These are phyloP conservation scores for Globisporangium solare DNA, from an alignment of 352 stramenopile genomes.

Conservation along the genomic window DNA sequence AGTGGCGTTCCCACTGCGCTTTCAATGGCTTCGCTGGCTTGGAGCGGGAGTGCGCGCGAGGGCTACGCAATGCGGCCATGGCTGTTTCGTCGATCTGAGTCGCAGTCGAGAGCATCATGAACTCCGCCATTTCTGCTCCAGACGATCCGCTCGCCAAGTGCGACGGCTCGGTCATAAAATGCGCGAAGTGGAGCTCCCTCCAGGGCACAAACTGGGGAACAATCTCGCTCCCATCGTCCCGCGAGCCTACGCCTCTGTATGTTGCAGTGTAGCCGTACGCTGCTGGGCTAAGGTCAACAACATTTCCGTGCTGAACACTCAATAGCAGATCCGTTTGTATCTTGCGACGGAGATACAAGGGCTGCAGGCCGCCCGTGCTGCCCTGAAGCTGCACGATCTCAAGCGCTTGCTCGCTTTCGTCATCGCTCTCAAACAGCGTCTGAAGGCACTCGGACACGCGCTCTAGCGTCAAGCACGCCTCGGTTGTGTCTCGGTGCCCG, in stretches of 20 bases:
- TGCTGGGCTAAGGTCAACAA: constrained; percentile 20
- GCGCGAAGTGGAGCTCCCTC: constrained; percentile 9
- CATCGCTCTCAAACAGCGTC: constrained; percentile 26
- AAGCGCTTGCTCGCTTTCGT: constrained; percentile 33
- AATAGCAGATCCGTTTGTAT: constrained; percentile 43
- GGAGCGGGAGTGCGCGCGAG: background rate
- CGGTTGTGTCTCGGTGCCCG: background rate
- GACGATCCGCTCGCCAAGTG: constrained; percentile 24
- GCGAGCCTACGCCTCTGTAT: background rate
- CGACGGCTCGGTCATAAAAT: constrained; percentile 61
- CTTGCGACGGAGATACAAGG: constrained; percentile 45
- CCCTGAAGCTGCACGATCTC: constrained; percentile 40
- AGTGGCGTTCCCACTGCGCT: constrained; percentile 56
- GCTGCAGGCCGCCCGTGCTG: background rate
- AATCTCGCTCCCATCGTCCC: constrained; percentile 1
- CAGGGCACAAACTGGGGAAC: background rate
- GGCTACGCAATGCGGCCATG: constrained; percentile 11
- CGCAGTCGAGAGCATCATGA: constrained; percentile 62
- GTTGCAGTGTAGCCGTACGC: background rate
- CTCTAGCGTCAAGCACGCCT: constrained; percentile 14
- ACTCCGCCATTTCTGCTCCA: constrained; percentile 62
- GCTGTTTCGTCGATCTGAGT: constrained; percentile 46
- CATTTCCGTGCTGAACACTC: constrained; percentile 28
- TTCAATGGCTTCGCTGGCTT: constrained; percentile 6
- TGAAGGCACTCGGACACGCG: constrained; percentile 31